These are phyloP conservation scores for Benincasa hispida DNA, from an alignment of 306 rosid genomes.

Conservation along the genomic window DNA sequence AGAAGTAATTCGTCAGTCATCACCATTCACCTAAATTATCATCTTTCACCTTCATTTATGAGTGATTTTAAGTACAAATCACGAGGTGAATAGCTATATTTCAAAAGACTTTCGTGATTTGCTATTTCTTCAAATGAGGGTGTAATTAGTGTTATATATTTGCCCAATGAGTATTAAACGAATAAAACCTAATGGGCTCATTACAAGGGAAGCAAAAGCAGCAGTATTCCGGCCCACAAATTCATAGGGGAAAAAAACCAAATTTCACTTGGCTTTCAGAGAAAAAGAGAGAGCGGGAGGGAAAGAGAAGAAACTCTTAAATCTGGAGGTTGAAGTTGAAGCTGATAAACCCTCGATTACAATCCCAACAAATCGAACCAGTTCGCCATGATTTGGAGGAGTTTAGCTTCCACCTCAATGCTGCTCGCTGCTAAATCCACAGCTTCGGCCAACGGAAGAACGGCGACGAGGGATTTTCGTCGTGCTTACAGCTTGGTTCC, in stretches of 20 bases:
- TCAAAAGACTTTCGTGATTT: too few species aligned
- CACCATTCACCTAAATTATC: too few species aligned
- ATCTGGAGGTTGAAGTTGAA: neutral
- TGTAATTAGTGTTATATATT: too few species aligned
- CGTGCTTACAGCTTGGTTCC: slow-evolving; percentile 61
- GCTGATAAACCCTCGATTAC: slow-evolving; percentile 6
- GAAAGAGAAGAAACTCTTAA: neutral
- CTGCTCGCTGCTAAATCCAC: slow-evolving; percentile 3
- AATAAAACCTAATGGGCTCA: neutral
- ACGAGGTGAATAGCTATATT: too few species aligned
- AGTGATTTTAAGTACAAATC: too few species aligned
- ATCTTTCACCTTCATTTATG: too few species aligned
- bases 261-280: neutral
- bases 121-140: too few species aligned
- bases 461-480: slow-evolving; percentile 9
- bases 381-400: slow-evolving; percentile 23
- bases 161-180: neutral
- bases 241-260: neutral
- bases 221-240: neutral
- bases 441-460: neutral
- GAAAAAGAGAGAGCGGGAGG: neutral
- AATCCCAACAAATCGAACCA: neutral
- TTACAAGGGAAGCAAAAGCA: neutral
- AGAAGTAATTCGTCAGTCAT: too few species aligned
- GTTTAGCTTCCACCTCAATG: slow-evolving; percentile 23